Conservation (phyloP, 1,139 yeast species). For the Yamadazyma jaroonii region DNA sequence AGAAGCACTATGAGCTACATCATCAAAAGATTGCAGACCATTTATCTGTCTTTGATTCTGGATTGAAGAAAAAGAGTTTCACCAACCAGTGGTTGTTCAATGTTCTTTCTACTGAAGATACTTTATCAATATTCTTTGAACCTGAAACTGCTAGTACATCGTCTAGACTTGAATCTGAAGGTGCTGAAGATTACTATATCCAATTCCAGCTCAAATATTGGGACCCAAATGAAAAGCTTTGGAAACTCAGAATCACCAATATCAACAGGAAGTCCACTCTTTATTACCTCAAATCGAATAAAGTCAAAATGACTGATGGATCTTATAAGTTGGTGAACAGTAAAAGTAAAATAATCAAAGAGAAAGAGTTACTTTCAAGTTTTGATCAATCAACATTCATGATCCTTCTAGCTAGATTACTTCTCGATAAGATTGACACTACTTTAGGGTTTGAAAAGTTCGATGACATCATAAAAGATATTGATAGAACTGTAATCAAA, state of each 20-base stretch:
- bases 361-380: slow-evolving; percentile 23
- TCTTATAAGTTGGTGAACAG: slow-evolving; percentile 15
- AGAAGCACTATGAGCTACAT: slow-evolving; percentile 21
- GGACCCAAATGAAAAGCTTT: slow-evolving; percentile 16
- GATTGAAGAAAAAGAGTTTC: slow-evolving; percentile 25
- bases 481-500: slow-evolving; percentile 27
- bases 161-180: slow-evolving; percentile 15
- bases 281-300: slow-evolving; percentile 15
- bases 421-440: slow-evolving; percentile 34
- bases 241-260: slow-evolving; percentile 31
- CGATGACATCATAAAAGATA: slow-evolving; percentile 22
- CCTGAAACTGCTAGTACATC: slow-evolving; percentile 27
- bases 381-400: slow-evolving; percentile 34
- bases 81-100: slow-evolving; percentile 39
- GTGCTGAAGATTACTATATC: slow-evolving; percentile 22
- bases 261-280: slow-evolving; percentile 30
- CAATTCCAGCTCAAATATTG: slow-evolving; percentile 34
- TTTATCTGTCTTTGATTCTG: slow-evolving; percentile 30
- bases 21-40: slow-evolving; percentile 35
- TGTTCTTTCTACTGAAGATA: slow-evolving; percentile 17
- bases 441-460: slow-evolving; percentile 34
- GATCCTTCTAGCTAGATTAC: slow-evolving; percentile 28
- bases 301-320: slow-evolving; percentile 17
- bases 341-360: slow-evolving; percentile 24
- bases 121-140: slow-evolving; percentile 32